Evolutionary conservation across 2,329 filamentous ascomycete genomes (phyloP), one percentile per base, ranked within the genome.

Genomic region (Trichoderma sp.): DNA sequence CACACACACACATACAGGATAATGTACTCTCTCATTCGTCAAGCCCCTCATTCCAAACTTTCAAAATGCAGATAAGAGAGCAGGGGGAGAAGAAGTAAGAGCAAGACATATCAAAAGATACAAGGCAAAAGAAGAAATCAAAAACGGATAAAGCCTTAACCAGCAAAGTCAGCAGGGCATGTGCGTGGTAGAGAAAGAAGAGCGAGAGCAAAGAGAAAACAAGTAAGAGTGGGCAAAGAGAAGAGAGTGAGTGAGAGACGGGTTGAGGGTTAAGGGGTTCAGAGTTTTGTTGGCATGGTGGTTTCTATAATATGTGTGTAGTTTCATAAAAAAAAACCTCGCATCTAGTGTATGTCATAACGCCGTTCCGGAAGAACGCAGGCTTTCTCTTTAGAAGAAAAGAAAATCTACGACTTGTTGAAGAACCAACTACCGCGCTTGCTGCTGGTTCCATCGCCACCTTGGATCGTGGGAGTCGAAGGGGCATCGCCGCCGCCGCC

Each of bases 361-460:
- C 75, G 74, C 68, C 74, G 72, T 71, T 13, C 74, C 71, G 21
- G 40, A 56, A 57, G 58, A 72, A 73, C 55, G 35, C 49, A 68
- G 49, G 68, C 55, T 27, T 47, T 14, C 33, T 35, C 5, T 35
- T 35, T 27, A 27, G 11, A 24, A 59, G 24, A 27, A 43, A 58
- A 67, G 70, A 68, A 62, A 71, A 70, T 74, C 74, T 80, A 83
- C 74, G 81, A 84, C 82, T 90, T 89, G 80, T 90, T 88, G 80
- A 91, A 92, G 82, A 92, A 92, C 90, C 90, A 92, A 79, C 89
- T 92, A 76, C 86, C 88, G 75, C 90, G 85, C 86, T 92, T 92
- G 81, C 82, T 86, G 74, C 79, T 77, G 74, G 71, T 87, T 75
- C 84, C 88, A 80, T 89, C 85, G 71, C 90, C 81, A 74, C 81